Evolutionary conservation across 2,329 filamentous ascomycete species (phyloP).

Genomic region (Daldinia sp.): DNA sequence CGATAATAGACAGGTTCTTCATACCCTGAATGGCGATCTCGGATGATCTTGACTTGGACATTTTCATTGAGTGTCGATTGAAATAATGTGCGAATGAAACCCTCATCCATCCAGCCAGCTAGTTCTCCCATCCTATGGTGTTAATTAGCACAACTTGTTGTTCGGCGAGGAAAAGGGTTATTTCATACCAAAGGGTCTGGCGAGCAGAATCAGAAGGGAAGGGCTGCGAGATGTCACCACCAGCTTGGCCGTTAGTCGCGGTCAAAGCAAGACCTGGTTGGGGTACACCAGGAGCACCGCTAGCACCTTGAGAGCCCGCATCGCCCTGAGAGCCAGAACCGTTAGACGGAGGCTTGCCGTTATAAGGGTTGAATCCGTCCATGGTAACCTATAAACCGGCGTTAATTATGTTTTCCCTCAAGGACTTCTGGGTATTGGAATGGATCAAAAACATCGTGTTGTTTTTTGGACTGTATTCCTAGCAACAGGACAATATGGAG

Average conservation of each 20-base stretch:
- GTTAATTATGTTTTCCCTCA: not conserved
- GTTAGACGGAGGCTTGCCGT: conserved; percentile 54
- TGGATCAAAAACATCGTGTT: not conserved
- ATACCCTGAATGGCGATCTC: conserved; percentile 97
- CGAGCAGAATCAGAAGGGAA: conserved; percentile 59
- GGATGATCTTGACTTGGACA: conserved; percentile 99
- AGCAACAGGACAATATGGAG: not conserved
- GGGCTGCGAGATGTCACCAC: conserved; percentile 50
- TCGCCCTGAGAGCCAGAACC: conserved; percentile 55
- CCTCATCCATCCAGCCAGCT: conserved; percentile 99
- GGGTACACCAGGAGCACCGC: conserved; percentile 49
- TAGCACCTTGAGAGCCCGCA: conserved; percentile 51
- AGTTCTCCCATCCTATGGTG: conserved; percentile 93
- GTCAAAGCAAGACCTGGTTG: conserved; percentile 48
- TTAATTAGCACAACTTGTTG: conserved; percentile 24
- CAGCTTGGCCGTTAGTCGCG: conserved; percentile 53
- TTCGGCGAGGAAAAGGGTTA: not conserved
- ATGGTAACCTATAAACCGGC: conserved; percentile 43
- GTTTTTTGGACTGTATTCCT: not conserved
- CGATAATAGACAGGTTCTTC: not conserved
- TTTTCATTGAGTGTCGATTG: conserved; percentile 88
- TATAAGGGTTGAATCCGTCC: conserved; percentile 54
- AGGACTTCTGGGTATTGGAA: not conserved
- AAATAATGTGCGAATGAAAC: conserved; percentile 96
- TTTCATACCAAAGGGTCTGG: conserved; percentile 69